Evolutionary conservation across 2,329 filamentous ascomycete genomes (phyloP).

Genomic region (Colletotrichum sansevieriae): DNA sequence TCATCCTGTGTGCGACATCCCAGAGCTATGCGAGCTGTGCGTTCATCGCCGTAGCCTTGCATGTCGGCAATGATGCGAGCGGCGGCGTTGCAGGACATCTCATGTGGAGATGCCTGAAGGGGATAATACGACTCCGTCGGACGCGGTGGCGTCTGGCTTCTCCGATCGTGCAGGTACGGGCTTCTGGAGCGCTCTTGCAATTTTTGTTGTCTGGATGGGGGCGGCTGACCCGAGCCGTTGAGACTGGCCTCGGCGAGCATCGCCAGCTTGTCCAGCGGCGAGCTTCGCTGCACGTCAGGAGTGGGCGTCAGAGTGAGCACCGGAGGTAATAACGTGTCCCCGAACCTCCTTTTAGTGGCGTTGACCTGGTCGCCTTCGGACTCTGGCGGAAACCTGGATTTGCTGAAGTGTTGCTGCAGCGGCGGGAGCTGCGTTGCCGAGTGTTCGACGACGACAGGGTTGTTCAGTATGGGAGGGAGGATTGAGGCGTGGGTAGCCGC

Average conservation of each 20-base stretch:
- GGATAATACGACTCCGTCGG: constrained; percentile 42
- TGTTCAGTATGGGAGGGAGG: constrained; percentile 31
- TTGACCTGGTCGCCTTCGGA: constrained; percentile 1
- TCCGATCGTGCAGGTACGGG: constrained; percentile 26
- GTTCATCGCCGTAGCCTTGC: constrained; percentile 50
- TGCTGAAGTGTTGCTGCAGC: constrained; percentile 35
- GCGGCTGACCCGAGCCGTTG: constrained; percentile 8
- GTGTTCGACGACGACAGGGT: constrained; percentile 28
- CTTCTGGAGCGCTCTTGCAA: constrained; percentile 44
- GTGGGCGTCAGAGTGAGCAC: constrained; percentile 37
- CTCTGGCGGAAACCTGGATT: constrained; percentile 20
- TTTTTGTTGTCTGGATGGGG: constrained; percentile 19
- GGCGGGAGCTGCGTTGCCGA: constrained; percentile 23
- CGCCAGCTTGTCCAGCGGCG: constrained; percentile 52
- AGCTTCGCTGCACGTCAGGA: constrained; percentile 32
- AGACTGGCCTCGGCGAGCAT: constrained; percentile 54
- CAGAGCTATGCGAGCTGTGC: constrained; percentile 46
- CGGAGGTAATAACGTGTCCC: constrained; percentile 28
- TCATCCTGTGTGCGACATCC: constrained; percentile 48
- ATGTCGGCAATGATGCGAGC: constrained; percentile 56
- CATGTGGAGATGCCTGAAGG: constrained; percentile 47
- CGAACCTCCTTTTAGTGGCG: constrained; percentile 31
- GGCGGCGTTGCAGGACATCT: constrained; percentile 53
- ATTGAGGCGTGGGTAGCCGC: constrained; percentile 34
- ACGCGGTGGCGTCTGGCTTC: constrained; percentile 32